phyloP scores from a whole-genome alignment of 495 filamentous ascomycete species.

The Tetracladium setigerum region DNA sequence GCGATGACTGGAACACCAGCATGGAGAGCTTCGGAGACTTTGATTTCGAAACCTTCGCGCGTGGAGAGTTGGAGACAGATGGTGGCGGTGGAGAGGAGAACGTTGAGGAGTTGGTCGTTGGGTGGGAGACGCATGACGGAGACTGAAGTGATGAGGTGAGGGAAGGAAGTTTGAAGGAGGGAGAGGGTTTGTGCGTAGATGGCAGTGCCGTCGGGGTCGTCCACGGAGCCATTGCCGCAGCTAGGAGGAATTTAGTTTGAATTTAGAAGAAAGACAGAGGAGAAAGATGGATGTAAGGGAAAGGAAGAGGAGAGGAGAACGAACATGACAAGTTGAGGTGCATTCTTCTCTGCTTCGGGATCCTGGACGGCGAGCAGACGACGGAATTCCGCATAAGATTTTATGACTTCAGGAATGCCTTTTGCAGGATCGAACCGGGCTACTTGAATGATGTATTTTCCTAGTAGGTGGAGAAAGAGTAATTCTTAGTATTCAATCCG shows the following conservation, averaged over 20 bases:
- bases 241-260: conserved; percentile 13
- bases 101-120: conserved; percentile 76
- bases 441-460: conserved; percentile 71
- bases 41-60: conserved; percentile 83
- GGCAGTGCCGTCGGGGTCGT: conserved; percentile 71
- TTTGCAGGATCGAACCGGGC: conserved; percentile 85
- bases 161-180: conserved; percentile 50
- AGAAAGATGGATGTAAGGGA: neutral
- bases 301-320: neutral
- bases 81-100: conserved; percentile 65
- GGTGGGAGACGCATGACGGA: conserved; percentile 72
- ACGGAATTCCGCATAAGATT: conserved; percentile 70
- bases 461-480: neutral
- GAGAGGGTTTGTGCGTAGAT: conserved; percentile 67
- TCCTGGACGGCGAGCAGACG: conserved; percentile 40
- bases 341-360: conserved; percentile 25
- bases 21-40: conserved; percentile 81
- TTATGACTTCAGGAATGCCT: conserved; percentile 73
- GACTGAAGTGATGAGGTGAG: conserved; percentile 46
- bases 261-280: too few species aligned
- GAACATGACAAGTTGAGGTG: conserved; percentile 67
- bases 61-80: conserved; percentile 75
- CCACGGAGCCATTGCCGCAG: conserved; percentile 73
- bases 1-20: conserved; percentile 80
- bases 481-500: neutral